A percentile compares a stretch with the other conserved stretches of the same genome.
phyloP scores from a whole-genome alignment of 1,284 basidiomycete genomes.

The Pseudozyma sp. region DNA sequence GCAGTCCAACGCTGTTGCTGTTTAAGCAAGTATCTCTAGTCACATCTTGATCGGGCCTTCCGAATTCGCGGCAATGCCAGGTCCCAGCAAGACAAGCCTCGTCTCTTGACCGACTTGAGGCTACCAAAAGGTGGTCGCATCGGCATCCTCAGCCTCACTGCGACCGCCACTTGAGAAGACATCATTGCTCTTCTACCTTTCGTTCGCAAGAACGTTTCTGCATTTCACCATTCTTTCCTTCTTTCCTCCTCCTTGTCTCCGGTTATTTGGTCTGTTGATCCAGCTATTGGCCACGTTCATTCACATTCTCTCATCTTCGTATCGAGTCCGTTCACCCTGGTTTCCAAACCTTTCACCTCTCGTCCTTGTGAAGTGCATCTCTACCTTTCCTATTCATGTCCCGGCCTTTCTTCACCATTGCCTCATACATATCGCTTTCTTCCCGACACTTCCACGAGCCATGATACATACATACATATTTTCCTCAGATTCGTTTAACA shows the following conservation, averaged over 20 bases:
- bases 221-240: neutral
- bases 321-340: neutral
- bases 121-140: constrained; percentile 3
- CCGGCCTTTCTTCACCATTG: neutral
- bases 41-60: neutral
- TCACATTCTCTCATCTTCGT: neutral
- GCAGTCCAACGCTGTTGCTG: constrained; percentile 53
- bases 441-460: neutral
- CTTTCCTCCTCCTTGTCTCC: neutral
- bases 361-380: neutral
- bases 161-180: neutral
- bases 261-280: neutral
- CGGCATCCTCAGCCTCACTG: neutral
- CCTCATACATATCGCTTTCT: neutral
- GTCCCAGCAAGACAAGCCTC: too few relatives aligned
- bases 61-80: neutral
- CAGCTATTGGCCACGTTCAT: neutral
- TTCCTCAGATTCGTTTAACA: constrained; percentile 14
- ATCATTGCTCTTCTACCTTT: neutral
- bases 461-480: constrained; percentile 7
- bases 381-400: neutral
- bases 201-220: constrained; percentile 2
- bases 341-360: neutral
- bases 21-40: constrained; percentile 18
- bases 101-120: neutral